A percentile compares a stretch with the other conserved stretches of the same genome.
Evolutionary conservation across 345 rosid genomes (phyloP).

Genomic region (Citrus mangshanensis): DNA sequence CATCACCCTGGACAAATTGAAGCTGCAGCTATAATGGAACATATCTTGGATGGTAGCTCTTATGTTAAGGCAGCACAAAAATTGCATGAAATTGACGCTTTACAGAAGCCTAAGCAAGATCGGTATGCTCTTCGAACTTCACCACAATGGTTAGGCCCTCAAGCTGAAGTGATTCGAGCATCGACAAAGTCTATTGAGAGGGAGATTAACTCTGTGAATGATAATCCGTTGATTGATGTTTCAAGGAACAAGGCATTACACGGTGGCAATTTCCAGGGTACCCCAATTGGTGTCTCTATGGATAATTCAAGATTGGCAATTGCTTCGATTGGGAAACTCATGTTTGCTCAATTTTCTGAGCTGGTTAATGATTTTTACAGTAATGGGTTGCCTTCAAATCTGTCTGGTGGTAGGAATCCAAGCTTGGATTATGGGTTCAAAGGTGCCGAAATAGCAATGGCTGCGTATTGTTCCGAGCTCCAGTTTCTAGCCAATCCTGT

Average conservation of each 20-base stretch:
- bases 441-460: conserved; percentile 45
- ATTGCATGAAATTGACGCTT: too few relatives aligned
- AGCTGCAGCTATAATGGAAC: too few relatives aligned
- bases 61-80: too few relatives aligned
- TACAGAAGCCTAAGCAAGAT: conserved; percentile 60
- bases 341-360: too few relatives aligned
- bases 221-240: too few relatives aligned
- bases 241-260: too few relatives aligned
- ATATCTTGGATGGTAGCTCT: too few relatives aligned
- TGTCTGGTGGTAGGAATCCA: conserved; percentile 39
- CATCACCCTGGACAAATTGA: too few relatives aligned
- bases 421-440: conserved; percentile 47
- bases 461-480: conserved; percentile 63
- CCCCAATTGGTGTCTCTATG: too few relatives aligned
- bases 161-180: conserved; percentile 50
- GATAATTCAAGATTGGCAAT: too few relatives aligned
- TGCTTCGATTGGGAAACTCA: too few relatives aligned
- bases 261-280: too few relatives aligned
- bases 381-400: conserved; percentile 51
- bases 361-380: conserved; percentile 46
- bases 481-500: conserved; percentile 64
- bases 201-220: conserved; percentile 68
- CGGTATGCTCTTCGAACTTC: conserved; percentile 54
- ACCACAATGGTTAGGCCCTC: conserved; percentile 67
- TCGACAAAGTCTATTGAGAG: conserved; percentile 58